Percentiles rank a stretch among this genome's conserved stretches.
These are phyloP conservation scores for Sphagnum contortum DNA, from an alignment of 225 moss, liverwort and hornwort species.

Conservation along the genomic window DNA sequence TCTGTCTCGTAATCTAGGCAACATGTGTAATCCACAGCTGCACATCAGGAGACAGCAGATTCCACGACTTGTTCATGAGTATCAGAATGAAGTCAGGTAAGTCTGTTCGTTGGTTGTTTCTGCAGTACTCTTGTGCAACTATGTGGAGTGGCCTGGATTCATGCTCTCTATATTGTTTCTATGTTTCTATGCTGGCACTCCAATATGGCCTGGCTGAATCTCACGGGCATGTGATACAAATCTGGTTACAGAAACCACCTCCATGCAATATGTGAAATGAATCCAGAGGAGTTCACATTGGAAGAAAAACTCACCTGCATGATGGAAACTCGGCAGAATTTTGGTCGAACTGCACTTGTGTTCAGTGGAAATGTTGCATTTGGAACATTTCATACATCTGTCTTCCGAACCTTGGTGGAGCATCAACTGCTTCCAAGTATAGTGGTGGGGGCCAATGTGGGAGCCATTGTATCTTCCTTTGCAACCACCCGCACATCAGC, in stretches of 20 bases:
- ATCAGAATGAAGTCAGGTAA: slow-evolving; percentile 47
- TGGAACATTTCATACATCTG: slow-evolving; percentile 52
- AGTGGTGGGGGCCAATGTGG: slow-evolving; percentile 44
- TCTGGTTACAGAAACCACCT: slow-evolving; percentile 27
- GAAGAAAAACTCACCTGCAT: slow-evolving; percentile 48
- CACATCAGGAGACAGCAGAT: slow-evolving; percentile 34
- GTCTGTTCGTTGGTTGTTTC: not conserved
- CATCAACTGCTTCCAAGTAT: slow-evolving; percentile 47
- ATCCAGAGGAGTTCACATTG: slow-evolving; percentile 25
- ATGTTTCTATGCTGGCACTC: not conserved
- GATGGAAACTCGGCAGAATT: slow-evolving; percentile 39
- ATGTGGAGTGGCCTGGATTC: no score
- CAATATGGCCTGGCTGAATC: not conserved
- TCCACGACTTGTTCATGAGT: slow-evolving; percentile 42
- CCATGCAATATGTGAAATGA: slow-evolving; percentile 43
- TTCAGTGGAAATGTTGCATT: slow-evolving; percentile 47
- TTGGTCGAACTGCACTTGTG: slow-evolving; percentile 51
- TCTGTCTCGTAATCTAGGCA: slow-evolving; percentile 44
- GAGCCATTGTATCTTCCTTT: slow-evolving; percentile 52
- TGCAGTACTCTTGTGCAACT: no score
- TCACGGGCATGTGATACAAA: not conserved
- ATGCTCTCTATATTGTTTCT: not conserved
- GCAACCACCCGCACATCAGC: slow-evolving; percentile 44
- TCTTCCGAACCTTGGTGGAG: slow-evolving; percentile 51
- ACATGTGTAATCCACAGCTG: slow-evolving; percentile 43